phyloP scores from a whole-genome alignment of 352 stramenopile species.

The Pythium phragmiticola region DNA sequence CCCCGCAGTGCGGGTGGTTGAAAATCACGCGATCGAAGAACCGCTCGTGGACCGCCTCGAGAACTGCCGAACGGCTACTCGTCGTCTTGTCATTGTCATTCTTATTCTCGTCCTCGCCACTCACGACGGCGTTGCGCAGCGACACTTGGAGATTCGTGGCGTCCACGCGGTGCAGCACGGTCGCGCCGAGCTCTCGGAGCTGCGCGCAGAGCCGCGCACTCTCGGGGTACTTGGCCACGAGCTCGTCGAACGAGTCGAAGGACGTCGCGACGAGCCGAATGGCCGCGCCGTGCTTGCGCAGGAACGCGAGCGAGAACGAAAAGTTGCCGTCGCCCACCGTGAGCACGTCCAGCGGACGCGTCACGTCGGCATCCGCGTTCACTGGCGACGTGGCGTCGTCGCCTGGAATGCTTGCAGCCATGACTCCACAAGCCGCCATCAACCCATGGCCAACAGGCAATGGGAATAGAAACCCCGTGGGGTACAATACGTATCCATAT shows the following conservation, averaged over 20 bases:
- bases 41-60: not conserved
- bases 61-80: not conserved
- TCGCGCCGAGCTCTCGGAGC: conserved; percentile 37
- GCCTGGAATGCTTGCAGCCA: conserved; percentile 1
- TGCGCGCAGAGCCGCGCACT: conserved; percentile 39
- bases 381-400: not conserved
- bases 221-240: conserved; percentile 67
- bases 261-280: conserved; percentile 36
- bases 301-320: conserved; percentile 34
- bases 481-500: not conserved
- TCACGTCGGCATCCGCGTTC: not conserved
- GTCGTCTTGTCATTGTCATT: not conserved
- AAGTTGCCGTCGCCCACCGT: conserved; percentile 38
- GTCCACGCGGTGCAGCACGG: conserved; percentile 61
- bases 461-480: conserved; percentile 5
- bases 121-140: conserved; percentile 25
- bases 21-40: conserved; percentile 90
- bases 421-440: conserved; percentile 2
- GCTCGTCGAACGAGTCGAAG: conserved; percentile 61
- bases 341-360: conserved; percentile 21
- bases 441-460: too few relatives aligned
- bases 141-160: conserved; percentile 57
- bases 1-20: conserved; percentile 92
- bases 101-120: conserved; percentile 12
- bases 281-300: conserved; percentile 11